Percentiles rank a stretch among this genome's conserved stretches.
Evolutionary conservation across 345 rosid genomes (phyloP).

Genomic region (Pugionium cornutum): DNA sequence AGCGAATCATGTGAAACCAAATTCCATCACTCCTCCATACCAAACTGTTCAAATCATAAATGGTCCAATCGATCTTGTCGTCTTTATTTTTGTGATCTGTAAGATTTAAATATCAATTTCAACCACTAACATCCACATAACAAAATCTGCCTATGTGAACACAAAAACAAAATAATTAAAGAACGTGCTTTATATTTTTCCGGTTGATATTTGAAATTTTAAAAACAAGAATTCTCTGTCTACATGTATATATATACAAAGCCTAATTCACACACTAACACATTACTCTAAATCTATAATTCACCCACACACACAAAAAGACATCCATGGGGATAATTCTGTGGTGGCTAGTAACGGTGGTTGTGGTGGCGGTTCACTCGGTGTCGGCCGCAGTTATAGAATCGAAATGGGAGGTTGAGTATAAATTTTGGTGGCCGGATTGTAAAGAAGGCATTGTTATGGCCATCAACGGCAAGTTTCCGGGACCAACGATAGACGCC

Average conservation of each 20-base stretch:
- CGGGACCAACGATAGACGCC: slow-evolving; percentile 79
- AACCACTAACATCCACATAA: background rate
- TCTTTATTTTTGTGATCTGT: background rate
- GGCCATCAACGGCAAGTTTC: slow-evolving; percentile 82
- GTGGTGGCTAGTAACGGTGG: slow-evolving; percentile 28
- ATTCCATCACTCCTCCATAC: background rate
- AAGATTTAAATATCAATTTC: too few species aligned
- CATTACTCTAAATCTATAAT: background rate
- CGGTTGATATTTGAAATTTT: background rate
- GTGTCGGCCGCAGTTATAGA: slow-evolving; percentile 33
- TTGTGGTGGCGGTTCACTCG: slow-evolving; percentile 19
- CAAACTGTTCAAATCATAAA: background rate
- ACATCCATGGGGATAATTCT: slow-evolving; percentile 4
- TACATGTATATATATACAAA: background rate
- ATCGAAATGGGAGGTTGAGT: slow-evolving; percentile 63
- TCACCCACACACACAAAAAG: background rate
- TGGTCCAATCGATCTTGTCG: background rate
- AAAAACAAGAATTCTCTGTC: background rate
- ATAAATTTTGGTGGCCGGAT: slow-evolving; percentile 68
- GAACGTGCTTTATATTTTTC: background rate
- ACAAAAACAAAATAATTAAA: background rate
- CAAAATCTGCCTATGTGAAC: too few species aligned
- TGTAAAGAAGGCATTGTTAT: slow-evolving; percentile 61
- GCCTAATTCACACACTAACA: slow-evolving; percentile 12
- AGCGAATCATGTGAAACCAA: too few species aligned